Evolutionary conservation across 495 filamentous ascomycete genomes (phyloP).

Genomic region (Talaromyces borbonicus): DNA sequence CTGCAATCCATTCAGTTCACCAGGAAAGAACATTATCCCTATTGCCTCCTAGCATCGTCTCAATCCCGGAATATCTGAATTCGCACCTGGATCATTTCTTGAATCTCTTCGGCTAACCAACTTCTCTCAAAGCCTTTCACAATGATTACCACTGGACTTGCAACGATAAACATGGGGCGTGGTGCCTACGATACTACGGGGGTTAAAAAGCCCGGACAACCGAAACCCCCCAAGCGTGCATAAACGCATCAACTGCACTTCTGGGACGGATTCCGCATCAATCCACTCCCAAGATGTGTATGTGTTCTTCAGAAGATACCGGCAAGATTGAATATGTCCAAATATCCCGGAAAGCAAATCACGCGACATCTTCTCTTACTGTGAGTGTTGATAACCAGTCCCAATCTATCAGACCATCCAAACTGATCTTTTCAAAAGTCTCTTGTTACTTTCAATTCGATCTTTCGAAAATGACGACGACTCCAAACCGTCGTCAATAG

Average conservation of each 20-base stretch:
- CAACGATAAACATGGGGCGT: slow-evolving; percentile 45
- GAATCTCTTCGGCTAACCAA: slow-evolving; percentile 13
- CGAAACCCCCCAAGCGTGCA: slow-evolving; percentile 23
- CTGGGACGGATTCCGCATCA: not conserved
- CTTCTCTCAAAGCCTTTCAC: slow-evolving; percentile 7
- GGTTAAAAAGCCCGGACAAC: slow-evolving; percentile 46
- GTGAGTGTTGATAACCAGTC: not conserved
- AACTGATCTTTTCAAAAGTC: no score
- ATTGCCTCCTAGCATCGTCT: no score
- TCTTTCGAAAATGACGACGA: not conserved
- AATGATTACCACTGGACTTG: slow-evolving; percentile 43
- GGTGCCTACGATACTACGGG: slow-evolving; percentile 52
- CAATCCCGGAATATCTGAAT: no score
- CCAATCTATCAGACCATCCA: not conserved
- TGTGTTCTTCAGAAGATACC: not conserved
- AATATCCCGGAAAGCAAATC: not conserved
- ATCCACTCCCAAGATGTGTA: not conserved
- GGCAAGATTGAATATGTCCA: not conserved
- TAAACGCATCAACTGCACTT: not conserved
- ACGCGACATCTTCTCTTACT: not conserved
- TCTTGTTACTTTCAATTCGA: no score
- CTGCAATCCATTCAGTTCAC: no score
- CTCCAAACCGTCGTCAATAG: not conserved
- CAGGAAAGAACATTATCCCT: no score
- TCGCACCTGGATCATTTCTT: no score